These are phyloP conservation scores for Claviceps sp. DNA, from an alignment of 2,329 filamentous ascomycete species.

Conservation along the genomic window DNA sequence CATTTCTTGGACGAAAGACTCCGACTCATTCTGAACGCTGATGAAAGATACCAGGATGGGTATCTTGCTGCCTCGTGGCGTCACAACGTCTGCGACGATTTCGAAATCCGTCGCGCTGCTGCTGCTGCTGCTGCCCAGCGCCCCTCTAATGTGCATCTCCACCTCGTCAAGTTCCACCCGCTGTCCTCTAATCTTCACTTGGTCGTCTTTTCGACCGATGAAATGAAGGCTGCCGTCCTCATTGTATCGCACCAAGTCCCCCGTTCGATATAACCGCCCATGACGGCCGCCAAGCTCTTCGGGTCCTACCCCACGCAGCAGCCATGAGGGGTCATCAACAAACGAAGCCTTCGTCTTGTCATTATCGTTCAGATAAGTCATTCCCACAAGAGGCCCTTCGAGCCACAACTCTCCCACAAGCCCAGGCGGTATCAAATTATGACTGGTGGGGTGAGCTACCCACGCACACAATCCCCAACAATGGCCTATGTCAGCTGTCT, in stretches of 20 bases:
- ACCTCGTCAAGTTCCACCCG: slow-evolving; percentile 13
- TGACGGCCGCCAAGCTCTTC: neutral
- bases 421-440: neutral
- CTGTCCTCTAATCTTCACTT: slow-evolving; percentile 15
- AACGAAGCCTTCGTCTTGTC: neutral
- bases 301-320: slow-evolving; percentile 1
- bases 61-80: neutral
- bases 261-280: slow-evolving; percentile 10
- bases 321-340: neutral
- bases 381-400: neutral
- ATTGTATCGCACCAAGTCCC: slow-evolving; percentile 9
- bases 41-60: neutral
- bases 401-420: slow-evolving; percentile 3
- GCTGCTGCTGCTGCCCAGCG: neutral
- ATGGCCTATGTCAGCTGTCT: neutral
- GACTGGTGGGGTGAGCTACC: neutral
- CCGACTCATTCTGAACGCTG: neutral
- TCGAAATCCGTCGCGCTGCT: neutral
- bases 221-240: slow-evolving; percentile 11
- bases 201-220: slow-evolving; percentile 12
- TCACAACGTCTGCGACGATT: neutral
- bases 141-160: slow-evolving; percentile 2
- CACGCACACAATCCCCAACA: neutral
- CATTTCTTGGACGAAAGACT: too few relatives aligned
- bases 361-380: neutral